These are phyloP conservation scores for Begonia fuchsioides DNA, from an alignment of 306 rosid species.

Conservation along the genomic window DNA sequence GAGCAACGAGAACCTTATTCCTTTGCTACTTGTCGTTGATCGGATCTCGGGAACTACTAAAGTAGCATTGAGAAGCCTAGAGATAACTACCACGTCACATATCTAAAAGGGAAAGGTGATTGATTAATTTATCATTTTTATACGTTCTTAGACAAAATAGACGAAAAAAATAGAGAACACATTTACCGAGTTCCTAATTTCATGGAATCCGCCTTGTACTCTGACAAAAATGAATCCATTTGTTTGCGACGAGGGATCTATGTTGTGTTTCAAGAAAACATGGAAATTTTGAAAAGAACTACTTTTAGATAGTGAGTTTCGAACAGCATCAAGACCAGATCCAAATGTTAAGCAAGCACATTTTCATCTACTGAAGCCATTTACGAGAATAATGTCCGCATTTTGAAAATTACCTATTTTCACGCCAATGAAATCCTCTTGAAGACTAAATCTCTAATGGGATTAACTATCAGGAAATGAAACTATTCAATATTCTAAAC, in stretches of 20 bases:
- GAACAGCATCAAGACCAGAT: too few species aligned
- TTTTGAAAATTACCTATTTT: too few species aligned
- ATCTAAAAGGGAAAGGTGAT: conserved; percentile 20
- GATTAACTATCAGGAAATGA: too few species aligned
- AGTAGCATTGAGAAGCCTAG: conserved; percentile 87
- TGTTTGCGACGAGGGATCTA: conserved; percentile 61
- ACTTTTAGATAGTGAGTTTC: too few species aligned
- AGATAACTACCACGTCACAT: conserved; percentile 61
- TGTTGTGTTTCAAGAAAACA: background rate
- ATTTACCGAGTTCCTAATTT: conserved; percentile 88
- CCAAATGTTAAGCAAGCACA: too few species aligned
- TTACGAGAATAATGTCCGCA: too few species aligned
- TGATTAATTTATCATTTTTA: conserved; percentile 1
- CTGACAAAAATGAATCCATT: conserved; percentile 88
- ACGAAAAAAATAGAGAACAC: conserved; percentile 9
- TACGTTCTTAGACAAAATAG: conserved; percentile 9
- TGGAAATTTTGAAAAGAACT: too few species aligned
- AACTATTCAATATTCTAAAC: too few species aligned
- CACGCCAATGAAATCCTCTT: too few species aligned
- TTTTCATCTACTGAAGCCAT: too few species aligned
- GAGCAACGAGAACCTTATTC: conserved; percentile 49
- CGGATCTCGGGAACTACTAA: conserved; percentile 86
- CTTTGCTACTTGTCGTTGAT: conserved; percentile 92
- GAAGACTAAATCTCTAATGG: too few species aligned
- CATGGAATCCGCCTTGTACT: conserved; percentile 89